These are phyloP conservation scores for Sanguinoderma infundibulare DNA, from an alignment of 1,284 basidiomycete genomes.

Conservation along the genomic window DNA sequence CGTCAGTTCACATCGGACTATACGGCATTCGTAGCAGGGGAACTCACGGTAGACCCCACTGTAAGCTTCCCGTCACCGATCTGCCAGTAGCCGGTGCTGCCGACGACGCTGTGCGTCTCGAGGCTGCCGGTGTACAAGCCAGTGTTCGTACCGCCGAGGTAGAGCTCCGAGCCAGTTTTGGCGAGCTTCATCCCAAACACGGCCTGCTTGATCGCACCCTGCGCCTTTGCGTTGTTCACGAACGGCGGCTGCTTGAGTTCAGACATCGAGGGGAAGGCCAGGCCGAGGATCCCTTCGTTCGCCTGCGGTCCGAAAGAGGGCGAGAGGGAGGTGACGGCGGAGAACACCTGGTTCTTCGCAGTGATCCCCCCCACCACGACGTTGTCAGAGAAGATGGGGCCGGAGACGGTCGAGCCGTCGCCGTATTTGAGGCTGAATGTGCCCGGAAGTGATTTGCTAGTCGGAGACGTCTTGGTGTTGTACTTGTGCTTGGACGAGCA, in stretches of 20 bases:
- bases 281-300: constrained; percentile 33
- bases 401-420: constrained; percentile 48
- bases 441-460: constrained; percentile 16
- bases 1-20: neutral
- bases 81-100: constrained; percentile 36
- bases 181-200: too few relatives aligned
- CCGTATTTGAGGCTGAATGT: constrained; percentile 47
- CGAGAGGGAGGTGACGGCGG: constrained; percentile 29
- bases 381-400: constrained; percentile 47
- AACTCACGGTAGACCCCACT: constrained; percentile 28
- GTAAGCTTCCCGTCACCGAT: constrained; percentile 21
- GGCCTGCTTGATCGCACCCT: too few relatives aligned
- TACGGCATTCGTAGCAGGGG: neutral
- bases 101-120: constrained; percentile 40
- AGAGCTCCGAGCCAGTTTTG: too few relatives aligned
- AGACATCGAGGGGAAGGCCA: constrained; percentile 31
- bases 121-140: constrained; percentile 41
- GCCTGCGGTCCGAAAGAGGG: constrained; percentile 23
- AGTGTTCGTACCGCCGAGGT: constrained; percentile 52
- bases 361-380: constrained; percentile 34
- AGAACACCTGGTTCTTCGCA: constrained; percentile 29
- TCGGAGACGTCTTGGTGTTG: constrained; percentile 19
- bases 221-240: too few relatives aligned
- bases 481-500: constrained; percentile 29
- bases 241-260: constrained; percentile 8